Evolutionary conservation across 495 filamentous ascomycete genomes (phyloP), one percentile per base, ranked within the genome.

Genomic region (Talaromyces borbonicus): DNA sequence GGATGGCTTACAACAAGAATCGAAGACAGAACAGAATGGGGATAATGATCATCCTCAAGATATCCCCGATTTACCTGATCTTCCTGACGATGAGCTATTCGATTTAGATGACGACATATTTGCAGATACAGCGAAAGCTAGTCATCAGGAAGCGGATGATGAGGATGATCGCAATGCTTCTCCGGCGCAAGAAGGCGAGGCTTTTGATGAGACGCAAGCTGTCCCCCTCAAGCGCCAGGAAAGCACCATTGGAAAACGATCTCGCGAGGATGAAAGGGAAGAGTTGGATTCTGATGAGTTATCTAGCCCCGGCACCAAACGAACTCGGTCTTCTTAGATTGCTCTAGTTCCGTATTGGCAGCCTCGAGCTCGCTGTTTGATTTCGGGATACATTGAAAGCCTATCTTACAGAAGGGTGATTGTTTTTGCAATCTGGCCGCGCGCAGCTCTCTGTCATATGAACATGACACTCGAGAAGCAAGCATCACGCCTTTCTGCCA

Each of bases 41-140:
- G 29, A 3, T 12, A 9, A 19, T 25, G 37, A 27, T 27, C 8
- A 33, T 42, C 8, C 18, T n/a, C 20, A 41, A 15, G 51, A 51
- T 5, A 44, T 53, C 27, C 46, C 46, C 29, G 26, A 40, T 35
- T 49, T 53, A 11, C 50, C 53, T 20, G 53, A 60, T 9, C 53
- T 55, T 19, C 54, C 54, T 37, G 47, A 49, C 53, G 54, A 66
- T 55, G 55, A 66, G 45, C 44, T 63, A 23, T 52, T 67, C 41
- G 61, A 49, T 40, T 55, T 57, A 30, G 51, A 54, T 36, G 61
- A 62, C 35, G 60, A 67, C 24, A 19, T 61, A n/a, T 48, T 64
- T 49, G 51, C 61, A 18, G 62, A 46, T 27, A 48, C 58, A 38
- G 41, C 46, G 40, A 27, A 36, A 25, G 7, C 20, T 25, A 18